Conservation (phyloP, 768 basidiomycete genomes). For the Cystoderma amianthinum region DNA sequence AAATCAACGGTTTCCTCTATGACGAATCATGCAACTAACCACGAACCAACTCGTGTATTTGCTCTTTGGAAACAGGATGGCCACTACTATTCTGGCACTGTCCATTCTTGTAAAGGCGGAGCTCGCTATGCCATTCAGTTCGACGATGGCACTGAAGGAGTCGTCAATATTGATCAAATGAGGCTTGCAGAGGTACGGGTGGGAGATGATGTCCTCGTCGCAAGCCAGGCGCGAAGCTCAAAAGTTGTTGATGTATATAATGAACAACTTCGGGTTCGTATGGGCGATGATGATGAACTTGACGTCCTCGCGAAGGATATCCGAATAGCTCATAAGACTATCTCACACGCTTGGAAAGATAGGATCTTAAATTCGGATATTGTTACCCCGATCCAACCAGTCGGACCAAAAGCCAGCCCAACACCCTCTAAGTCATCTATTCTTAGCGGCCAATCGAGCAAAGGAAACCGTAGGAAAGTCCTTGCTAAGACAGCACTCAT, state of each 20-base stretch:
- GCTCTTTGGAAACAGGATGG: conserved; percentile 59
- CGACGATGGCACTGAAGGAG: conserved; percentile 50
- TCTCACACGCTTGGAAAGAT: conserved; percentile 46
- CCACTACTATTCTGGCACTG: conserved; percentile 55
- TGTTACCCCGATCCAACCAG: conserved; percentile 31
- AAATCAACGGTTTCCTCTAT: conserved; percentile 26
- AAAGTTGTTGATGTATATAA: conserved; percentile 24
- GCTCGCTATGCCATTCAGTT: conserved; percentile 48
- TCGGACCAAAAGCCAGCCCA: conserved; percentile 24
- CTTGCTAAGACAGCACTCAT: conserved; percentile 50
- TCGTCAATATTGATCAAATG: conserved; percentile 44
- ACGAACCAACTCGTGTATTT: conserved; percentile 52
- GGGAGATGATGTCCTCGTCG: conserved; percentile 51
- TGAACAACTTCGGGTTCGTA: conserved; percentile 24
- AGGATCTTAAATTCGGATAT: conserved; percentile 41
- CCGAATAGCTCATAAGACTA: conserved; percentile 43
- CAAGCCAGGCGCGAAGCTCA: conserved; percentile 20
- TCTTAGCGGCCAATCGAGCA: conserved; percentile 23
- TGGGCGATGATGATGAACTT: conserved; percentile 29
- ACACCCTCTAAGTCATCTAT: conserved; percentile 45
- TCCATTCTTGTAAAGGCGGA: conserved; percentile 26
- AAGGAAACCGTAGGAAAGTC: conserved; percentile 23
- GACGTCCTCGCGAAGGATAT: conserved; percentile 31
- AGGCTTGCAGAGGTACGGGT: conserved; percentile 40
- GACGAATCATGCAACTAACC: conserved; percentile 8